phyloP scores from a whole-genome alignment of 208 protist species.

The Trypanosoma caninum region DNA sequence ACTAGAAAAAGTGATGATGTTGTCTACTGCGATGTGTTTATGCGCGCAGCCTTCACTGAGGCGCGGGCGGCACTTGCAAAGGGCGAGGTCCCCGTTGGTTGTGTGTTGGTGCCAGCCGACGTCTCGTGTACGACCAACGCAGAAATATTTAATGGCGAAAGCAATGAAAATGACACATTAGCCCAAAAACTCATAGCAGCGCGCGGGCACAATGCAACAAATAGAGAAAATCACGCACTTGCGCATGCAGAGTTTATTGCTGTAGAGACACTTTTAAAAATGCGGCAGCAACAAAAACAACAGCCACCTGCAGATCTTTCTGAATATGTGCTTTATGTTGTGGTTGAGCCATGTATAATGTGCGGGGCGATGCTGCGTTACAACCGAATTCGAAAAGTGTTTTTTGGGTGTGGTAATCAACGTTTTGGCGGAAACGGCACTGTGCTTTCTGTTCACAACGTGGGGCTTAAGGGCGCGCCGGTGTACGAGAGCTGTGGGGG shows the following conservation, averaged over 20 bases:
- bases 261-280: slow-evolving; percentile 33
- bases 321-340: slow-evolving; percentile 91
- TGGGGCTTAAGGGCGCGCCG: not conserved
- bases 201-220: slow-evolving; percentile 89
- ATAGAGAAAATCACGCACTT: slow-evolving; percentile 76
- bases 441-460: slow-evolving; percentile 65
- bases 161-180: not conserved
- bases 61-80: slow-evolving; percentile 49
- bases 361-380: slow-evolving; percentile 89
- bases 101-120: slow-evolving; percentile 78
- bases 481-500: slow-evolving; percentile 72
- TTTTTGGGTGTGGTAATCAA: slow-evolving; percentile 92
- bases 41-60: slow-evolving; percentile 61
- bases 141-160: not conserved
- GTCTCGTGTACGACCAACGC: slow-evolving; percentile 5
- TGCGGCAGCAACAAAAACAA: not conserved
- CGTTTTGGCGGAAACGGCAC: slow-evolving; percentile 95
- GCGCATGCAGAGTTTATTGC: slow-evolving; percentile 92
- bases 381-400: slow-evolving; percentile 66
- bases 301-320: slow-evolving; percentile 25
- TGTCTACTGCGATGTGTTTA: slow-evolving; percentile 63
- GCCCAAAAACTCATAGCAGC: slow-evolving; percentile 10
- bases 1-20: not conserved
- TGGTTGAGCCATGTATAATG: slow-evolving; percentile 96
- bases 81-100: slow-evolving; percentile 95